A percentile compares a stretch with the other conserved stretches of the same genome.
These are phyloP conservation scores for Pythium apleroticum DNA, from an alignment of 352 stramenopile genomes.

Conservation along the genomic window DNA sequence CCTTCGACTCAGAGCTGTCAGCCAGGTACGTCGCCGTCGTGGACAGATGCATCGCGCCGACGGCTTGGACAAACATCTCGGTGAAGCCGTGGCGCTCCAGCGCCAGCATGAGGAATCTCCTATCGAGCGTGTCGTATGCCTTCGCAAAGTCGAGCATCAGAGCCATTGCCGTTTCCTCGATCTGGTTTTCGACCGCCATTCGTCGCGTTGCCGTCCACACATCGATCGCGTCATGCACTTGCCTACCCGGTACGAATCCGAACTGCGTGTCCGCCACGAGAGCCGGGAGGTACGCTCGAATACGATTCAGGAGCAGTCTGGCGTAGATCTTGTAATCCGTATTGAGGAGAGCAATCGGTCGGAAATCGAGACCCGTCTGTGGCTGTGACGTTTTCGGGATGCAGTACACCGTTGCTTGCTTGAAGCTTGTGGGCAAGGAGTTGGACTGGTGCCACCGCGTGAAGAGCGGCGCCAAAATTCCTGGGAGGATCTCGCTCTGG, in stretches of 20 bases:
- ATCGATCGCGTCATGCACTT: constrained; percentile 14
- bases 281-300: neutral
- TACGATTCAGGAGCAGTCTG: neutral
- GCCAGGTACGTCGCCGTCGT: too few species aligned
- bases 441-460: neutral
- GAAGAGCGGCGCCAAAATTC: constrained; percentile 1
- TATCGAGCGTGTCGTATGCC: constrained; percentile 16
- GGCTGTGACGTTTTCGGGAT: neutral
- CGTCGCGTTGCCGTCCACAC: constrained; percentile 4
- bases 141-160: constrained; percentile 13
- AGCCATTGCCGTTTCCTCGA: too few species aligned
- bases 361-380: constrained; percentile 5
- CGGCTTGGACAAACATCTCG: neutral
- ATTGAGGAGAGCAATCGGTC: constrained; percentile 9
- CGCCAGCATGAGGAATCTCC: neutral
- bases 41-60: constrained; percentile 9
- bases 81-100: neutral
- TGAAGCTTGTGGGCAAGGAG: constrained; percentile 7
- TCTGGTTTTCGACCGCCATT: too few species aligned
- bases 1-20: too few species aligned
- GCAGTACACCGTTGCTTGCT: constrained; percentile 1
- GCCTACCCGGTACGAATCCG: constrained; percentile 9
- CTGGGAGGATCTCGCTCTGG: neutral
- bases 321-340: constrained; percentile 23
- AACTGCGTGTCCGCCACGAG: constrained; percentile 1